Evolutionary conservation across 2,329 filamentous ascomycete species (phyloP).

Genomic region (Aaosphaeria pasadenensis): DNA sequence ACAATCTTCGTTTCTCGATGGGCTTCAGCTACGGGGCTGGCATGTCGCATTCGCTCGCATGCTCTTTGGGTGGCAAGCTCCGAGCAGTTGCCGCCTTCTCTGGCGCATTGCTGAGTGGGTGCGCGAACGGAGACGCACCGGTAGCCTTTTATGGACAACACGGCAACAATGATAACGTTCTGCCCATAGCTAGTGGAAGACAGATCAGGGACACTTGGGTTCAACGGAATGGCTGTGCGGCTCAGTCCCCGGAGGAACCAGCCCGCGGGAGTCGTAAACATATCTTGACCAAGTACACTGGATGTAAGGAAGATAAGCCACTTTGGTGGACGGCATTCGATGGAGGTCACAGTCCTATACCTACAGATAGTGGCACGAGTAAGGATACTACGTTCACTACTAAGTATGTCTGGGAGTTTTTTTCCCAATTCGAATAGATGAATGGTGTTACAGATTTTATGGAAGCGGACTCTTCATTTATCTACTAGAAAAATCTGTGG

Average conservation of each 20-base stretch:
- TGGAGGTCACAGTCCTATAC: slow-evolving; percentile 21
- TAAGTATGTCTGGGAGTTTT: slow-evolving; percentile 27
- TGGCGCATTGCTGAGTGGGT: slow-evolving; percentile 8
- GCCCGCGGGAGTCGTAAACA: slow-evolving; percentile 6
- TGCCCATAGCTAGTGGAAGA: slow-evolving; percentile 30
- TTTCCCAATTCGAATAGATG: slow-evolving; percentile 1
- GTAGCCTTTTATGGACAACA: slow-evolving; percentile 41
- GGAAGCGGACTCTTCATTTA: no score
- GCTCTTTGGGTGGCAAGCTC: slow-evolving; percentile 37
- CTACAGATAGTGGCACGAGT: slow-evolving; percentile 12
- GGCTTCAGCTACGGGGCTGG: slow-evolving; percentile 45
- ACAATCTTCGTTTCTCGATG: slow-evolving; percentile 40
- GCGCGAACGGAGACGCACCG: slow-evolving; percentile 30
- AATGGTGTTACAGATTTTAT: no score
- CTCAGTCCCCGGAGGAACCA: slow-evolving; percentile 11
- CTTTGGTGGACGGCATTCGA: slow-evolving; percentile 32
- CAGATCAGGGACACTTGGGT: slow-evolving; percentile 37
- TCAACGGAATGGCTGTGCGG: slow-evolving; percentile 32
- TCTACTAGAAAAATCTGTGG: no score
- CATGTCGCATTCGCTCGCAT: slow-evolving; percentile 43
- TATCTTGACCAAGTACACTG: slow-evolving; percentile 7
- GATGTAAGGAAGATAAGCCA: slow-evolving; percentile 25
- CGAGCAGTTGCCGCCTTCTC: slow-evolving; percentile 33
- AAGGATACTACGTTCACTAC: slow-evolving; percentile 10
- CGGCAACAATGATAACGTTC: slow-evolving; percentile 34